These are phyloP conservation scores for Leptographium galeiforme DNA, from an alignment of 2,329 filamentous ascomycete genomes.

Conservation along the genomic window DNA sequence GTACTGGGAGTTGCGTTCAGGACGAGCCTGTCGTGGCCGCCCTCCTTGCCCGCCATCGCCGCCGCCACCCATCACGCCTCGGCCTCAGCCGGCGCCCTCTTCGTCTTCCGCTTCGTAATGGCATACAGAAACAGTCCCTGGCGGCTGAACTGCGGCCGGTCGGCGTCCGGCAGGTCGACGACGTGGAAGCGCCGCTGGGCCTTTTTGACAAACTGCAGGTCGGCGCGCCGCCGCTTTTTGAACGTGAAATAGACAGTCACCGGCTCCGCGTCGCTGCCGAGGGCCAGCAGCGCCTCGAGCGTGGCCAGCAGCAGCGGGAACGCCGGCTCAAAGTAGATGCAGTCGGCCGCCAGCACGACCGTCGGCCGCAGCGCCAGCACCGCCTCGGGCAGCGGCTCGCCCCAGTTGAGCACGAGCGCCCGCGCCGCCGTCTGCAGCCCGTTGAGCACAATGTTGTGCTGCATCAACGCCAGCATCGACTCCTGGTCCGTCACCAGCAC, in stretches of 20 bases:
- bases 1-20: too few species aligned
- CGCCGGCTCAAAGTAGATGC: conserved; percentile 92
- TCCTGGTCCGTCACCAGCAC: conserved; percentile 69
- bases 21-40: too few species aligned
- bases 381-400: conserved; percentile 40
- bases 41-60: too few species aligned
- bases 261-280: conserved; percentile 32
- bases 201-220: conserved; percentile 61
- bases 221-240: conserved; percentile 77
- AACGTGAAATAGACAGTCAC: conserved; percentile 72
- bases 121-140: conserved; percentile 48
- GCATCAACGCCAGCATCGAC: conserved; percentile 76
- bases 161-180: conserved; percentile 48
- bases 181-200: conserved; percentile 54
- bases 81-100: neutral
- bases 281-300: conserved; percentile 56
- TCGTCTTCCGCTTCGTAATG: conserved; percentile 27
- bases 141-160: conserved; percentile 41
- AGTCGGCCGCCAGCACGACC: conserved; percentile 86
- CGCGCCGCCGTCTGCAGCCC: conserved; percentile 47
- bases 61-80: too few species aligned
- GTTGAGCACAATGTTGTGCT: conserved; percentile 78
- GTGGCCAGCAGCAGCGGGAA: conserved; percentile 80
- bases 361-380: conserved; percentile 50
- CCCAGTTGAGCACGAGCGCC: conserved; percentile 69